phyloP scores from a whole-genome alignment of 345 rosid genomes.

The Eucalyptus tenuipes region DNA sequence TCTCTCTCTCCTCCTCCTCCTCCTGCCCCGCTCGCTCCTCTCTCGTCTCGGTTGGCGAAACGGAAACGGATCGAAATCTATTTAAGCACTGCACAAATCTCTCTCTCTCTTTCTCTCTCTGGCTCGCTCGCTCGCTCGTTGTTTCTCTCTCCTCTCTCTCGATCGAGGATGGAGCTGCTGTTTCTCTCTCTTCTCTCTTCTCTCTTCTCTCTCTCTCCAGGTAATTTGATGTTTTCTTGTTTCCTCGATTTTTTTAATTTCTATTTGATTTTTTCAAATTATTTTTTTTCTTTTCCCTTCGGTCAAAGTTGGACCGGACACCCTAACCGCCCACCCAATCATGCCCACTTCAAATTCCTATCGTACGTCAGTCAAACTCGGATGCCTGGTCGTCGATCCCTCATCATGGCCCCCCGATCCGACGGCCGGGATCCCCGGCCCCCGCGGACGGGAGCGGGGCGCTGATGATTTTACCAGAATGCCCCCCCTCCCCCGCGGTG shows the following conservation, averaged over 20 bases:
- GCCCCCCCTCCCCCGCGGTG: background rate
- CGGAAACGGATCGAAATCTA: background rate
- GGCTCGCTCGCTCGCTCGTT: background rate
- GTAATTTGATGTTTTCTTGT: background rate
- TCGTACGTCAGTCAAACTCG: background rate
- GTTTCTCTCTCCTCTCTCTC: background rate
- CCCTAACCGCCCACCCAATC: background rate
- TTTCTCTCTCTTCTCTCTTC: background rate
- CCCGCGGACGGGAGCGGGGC: background rate
- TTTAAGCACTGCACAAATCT: background rate
- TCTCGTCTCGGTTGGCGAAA: background rate
- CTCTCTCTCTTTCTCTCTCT: background rate
- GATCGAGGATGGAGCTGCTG: background rate
- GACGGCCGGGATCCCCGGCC: background rate
- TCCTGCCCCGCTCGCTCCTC: background rate
- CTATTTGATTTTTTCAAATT: background rate
- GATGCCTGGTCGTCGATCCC: background rate
- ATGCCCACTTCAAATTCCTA: background rate
- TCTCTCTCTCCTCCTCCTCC: conserved; percentile 26
- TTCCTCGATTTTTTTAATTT: background rate
- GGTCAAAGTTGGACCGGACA: conserved; percentile 1
- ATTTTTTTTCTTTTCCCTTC: too few species aligned
- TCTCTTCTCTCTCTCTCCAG: background rate
- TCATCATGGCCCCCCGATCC: background rate
- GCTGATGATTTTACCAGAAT: background rate